These are phyloP conservation scores for Quercus tomentella DNA, from an alignment of 331 rosid genomes.

Conservation along the genomic window DNA sequence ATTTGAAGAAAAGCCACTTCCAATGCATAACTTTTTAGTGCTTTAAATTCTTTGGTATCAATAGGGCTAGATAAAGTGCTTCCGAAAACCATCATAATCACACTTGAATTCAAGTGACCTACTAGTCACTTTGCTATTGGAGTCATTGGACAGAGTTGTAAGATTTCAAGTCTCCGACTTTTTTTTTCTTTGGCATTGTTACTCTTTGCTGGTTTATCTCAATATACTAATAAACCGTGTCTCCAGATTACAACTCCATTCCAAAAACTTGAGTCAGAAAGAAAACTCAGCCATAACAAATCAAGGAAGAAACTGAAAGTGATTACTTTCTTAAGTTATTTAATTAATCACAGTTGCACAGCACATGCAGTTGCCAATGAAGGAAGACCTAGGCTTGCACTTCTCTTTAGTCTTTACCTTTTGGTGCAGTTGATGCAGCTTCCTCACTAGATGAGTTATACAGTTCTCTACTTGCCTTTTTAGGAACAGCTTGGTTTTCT, in stretches of 20 bases:
- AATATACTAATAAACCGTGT: constrained; percentile 13
- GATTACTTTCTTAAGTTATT: constrained; percentile 6
- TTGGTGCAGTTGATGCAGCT: constrained; percentile 30
- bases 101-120: no score
- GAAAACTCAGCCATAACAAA: constrained; percentile 16
- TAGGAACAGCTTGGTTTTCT: constrained; percentile 7
- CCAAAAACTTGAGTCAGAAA: constrained; percentile 6
- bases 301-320: not conserved
- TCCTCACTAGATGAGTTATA: constrained; percentile 14
- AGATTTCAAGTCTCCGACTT: no score
- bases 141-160: no score
- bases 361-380: constrained; percentile 78
- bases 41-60: no score
- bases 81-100: no score
- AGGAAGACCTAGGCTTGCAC: constrained; percentile 41
- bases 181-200: not conserved
- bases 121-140: no score
- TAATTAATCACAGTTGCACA: constrained; percentile 62
- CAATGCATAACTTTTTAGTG: no score
- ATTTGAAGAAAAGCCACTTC: no score
- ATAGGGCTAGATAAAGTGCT: no score
- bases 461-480: constrained; percentile 14
- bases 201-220: constrained; percentile 15
- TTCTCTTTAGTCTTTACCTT: constrained; percentile 42
- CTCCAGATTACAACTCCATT: constrained; percentile 36